phyloP scores from a whole-genome alignment of 148 eudicot species.

The Silene uniflora region DNA sequence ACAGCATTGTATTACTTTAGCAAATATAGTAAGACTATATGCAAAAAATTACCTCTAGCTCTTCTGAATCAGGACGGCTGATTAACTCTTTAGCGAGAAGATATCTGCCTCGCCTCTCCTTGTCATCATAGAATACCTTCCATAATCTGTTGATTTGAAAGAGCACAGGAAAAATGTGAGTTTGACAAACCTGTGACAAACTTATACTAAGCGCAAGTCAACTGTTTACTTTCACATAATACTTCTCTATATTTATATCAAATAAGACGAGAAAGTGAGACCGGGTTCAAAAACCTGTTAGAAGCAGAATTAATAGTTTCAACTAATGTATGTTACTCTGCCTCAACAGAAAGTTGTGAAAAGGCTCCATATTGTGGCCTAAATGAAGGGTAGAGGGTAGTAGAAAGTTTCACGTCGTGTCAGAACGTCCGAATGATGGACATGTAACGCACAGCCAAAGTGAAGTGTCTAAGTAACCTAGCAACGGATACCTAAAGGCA shows the following conservation, averaged over 20 bases:
- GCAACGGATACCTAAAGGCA: neutral
- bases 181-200: neutral
- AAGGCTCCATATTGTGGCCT: neutral
- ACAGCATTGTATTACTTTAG: neutral
- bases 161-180: neutral
- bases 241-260: neutral
- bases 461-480: neutral
- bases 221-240: neutral
- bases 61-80: constrained; percentile 84
- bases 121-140: constrained; percentile 94
- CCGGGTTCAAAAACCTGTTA: neutral
- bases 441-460: neutral
- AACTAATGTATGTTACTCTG: neutral
- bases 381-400: neutral
- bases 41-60: constrained; percentile 69
- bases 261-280: neutral
- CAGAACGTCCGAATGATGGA: neutral
- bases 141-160: constrained; percentile 47
- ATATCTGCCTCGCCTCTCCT: constrained; percentile 78
- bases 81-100: constrained; percentile 75
- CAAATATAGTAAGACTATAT: neutral
- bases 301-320: neutral
- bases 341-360: neutral
- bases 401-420: neutral
- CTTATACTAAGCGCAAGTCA: neutral